Percentiles rank a stretch among this genome's conserved stretches.
Conservation (phyloP, 2,329 filamentous ascomycete species). For the Beauveria asiatica region DNA sequence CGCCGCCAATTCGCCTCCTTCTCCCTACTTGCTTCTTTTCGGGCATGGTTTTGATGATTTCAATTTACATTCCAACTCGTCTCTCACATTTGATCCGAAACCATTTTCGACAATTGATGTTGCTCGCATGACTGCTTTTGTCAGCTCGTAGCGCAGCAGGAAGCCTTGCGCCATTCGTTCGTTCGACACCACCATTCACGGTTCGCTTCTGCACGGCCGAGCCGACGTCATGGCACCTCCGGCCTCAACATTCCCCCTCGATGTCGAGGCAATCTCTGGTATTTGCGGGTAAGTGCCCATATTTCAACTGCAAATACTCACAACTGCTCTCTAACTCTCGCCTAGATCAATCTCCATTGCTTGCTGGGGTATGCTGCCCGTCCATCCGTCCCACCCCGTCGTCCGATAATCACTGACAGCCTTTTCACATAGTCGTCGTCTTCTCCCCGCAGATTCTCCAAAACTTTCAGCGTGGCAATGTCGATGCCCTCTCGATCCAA, state of each 20-base stretch:
- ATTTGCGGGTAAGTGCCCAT: constrained; percentile 78
- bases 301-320: background rate
- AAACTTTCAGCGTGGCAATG: constrained; percentile 77
- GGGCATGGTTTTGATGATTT: background rate
- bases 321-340: background rate
- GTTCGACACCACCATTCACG: background rate
- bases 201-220: background rate
- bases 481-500: constrained; percentile 80
- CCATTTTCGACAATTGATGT: background rate
- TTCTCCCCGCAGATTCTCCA: constrained; percentile 96
- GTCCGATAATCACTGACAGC: background rate
- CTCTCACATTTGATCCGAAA: no score
- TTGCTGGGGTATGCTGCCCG: constrained; percentile 57
- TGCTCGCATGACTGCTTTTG: background rate
- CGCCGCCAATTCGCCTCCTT: background rate
- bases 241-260: constrained; percentile 55
- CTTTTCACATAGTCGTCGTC: constrained; percentile 61
- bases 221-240: constrained; percentile 41
- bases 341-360: constrained; percentile 85
- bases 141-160: background rate
- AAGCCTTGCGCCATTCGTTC: background rate
- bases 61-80: background rate
- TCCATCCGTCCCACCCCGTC: background rate
- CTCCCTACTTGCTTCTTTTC: background rate
- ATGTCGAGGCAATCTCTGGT: constrained; percentile 84